These are phyloP conservation scores for Ormosia semicastrata DNA, from an alignment of 306 rosid species.

Conservation along the genomic window DNA sequence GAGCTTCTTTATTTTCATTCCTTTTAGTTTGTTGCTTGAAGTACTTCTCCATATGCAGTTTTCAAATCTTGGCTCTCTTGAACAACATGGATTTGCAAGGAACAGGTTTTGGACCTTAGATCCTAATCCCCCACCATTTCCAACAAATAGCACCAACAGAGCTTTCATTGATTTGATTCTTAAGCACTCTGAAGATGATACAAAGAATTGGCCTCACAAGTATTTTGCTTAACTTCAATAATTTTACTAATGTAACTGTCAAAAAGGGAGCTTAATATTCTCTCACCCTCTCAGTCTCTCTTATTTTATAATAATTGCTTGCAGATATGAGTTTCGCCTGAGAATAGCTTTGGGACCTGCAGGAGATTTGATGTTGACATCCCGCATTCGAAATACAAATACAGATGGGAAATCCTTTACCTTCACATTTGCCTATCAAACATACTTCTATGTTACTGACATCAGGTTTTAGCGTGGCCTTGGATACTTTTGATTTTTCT, in stretches of 20 bases:
- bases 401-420: slow-evolving; percentile 67
- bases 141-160: slow-evolving; percentile 42
- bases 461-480: slow-evolving; percentile 49
- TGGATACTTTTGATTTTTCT: neutral
- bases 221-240: slow-evolving; percentile 3
- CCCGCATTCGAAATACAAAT: slow-evolving; percentile 77
- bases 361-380: slow-evolving; percentile 68
- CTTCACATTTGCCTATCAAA: slow-evolving; percentile 74
- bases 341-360: slow-evolving; percentile 65
- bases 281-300: neutral
- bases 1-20: neutral
- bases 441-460: slow-evolving; percentile 63
- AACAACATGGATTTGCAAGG: slow-evolving; percentile 81
- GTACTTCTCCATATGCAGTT: slow-evolving; percentile 49
- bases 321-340: slow-evolving; percentile 74
- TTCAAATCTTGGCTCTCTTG: slow-evolving; percentile 56
- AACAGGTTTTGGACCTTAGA: slow-evolving; percentile 70
- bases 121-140: slow-evolving; percentile 68
- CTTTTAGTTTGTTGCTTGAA: neutral
- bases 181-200: slow-evolving; percentile 57
- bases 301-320: neutral
- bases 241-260: neutral
- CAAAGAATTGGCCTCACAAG: slow-evolving; percentile 76
- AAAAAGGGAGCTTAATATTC: neutral
- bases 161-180: slow-evolving; percentile 70